Conservation (phyloP, 441 rosid genomes). For the Populus hybrid region DNA sequence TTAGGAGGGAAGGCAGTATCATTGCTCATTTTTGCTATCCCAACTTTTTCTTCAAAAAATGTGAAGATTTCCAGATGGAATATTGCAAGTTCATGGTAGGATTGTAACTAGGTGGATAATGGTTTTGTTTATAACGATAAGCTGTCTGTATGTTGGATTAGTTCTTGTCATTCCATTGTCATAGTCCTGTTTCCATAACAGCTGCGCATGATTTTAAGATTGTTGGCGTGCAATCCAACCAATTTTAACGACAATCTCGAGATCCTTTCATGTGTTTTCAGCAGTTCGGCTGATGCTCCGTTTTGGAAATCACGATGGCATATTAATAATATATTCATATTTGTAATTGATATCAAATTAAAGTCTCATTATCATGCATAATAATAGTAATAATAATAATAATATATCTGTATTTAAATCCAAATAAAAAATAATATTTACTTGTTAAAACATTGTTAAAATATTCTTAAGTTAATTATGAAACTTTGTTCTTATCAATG, state of each 20-base stretch:
- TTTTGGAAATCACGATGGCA: background rate
- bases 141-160: background rate
- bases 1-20: conserved; percentile 19
- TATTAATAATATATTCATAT: too few relatives aligned
- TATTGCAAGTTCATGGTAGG: background rate
- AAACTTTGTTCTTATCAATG: too few relatives aligned
- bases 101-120: background rate
- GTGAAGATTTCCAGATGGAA: background rate
- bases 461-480: too few relatives aligned
- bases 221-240: background rate
- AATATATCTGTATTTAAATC: too few relatives aligned
- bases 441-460: too few relatives aligned
- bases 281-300: background rate
- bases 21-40: background rate
- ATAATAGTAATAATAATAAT: too few relatives aligned
- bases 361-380: too few relatives aligned
- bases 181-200: background rate
- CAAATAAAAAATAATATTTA: too few relatives aligned
- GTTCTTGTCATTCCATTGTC: background rate
- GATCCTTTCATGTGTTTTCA: too few relatives aligned
- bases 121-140: background rate
- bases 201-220: background rate
- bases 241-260: background rate
- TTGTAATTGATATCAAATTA: too few relatives aligned
- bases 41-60: background rate